Conservation (phyloP, 305 asterid species). For the Fraxinus dipetala region DNA sequence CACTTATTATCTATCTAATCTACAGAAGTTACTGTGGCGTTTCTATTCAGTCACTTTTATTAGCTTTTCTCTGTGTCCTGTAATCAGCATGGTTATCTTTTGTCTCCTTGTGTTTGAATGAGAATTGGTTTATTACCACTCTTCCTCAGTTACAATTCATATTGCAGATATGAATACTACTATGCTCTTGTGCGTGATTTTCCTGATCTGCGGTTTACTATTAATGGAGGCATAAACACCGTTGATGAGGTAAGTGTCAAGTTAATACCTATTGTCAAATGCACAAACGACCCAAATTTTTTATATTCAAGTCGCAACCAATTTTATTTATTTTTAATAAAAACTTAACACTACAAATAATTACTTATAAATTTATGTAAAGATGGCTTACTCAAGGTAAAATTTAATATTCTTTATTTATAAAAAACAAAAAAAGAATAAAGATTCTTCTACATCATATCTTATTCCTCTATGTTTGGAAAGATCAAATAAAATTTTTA, state of each 20-base stretch:
- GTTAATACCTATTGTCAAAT: conserved; percentile 3
- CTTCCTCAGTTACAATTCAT: conserved; percentile 1
- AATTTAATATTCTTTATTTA: background rate
- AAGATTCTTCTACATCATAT: background rate
- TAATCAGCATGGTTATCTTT: conserved; percentile 6
- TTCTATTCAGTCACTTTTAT: conserved; percentile 3
- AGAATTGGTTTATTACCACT: background rate
- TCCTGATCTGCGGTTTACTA: conserved; percentile 81
- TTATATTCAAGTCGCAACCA: background rate
- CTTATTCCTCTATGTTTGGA: background rate
- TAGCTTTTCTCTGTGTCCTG: conserved; percentile 11
- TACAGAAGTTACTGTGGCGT: background rate
- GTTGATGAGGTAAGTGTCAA: conserved; percentile 64
- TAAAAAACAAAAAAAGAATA: too few relatives aligned
- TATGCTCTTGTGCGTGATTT: conserved; percentile 97
- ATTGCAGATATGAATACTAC: conserved; percentile 80
- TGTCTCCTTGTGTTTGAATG: background rate
- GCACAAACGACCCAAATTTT: background rate
- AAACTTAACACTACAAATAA: background rate
- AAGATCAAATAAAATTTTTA: background rate
- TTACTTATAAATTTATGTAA: background rate
- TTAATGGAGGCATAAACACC: conserved; percentile 91
- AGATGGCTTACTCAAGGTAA: background rate
- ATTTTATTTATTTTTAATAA: too few relatives aligned
- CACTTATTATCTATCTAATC: conserved; percentile 10